These are phyloP conservation scores for Dichotomopilus funicola DNA, from an alignment of 2,329 filamentous ascomycete genomes.

Conservation along the genomic window DNA sequence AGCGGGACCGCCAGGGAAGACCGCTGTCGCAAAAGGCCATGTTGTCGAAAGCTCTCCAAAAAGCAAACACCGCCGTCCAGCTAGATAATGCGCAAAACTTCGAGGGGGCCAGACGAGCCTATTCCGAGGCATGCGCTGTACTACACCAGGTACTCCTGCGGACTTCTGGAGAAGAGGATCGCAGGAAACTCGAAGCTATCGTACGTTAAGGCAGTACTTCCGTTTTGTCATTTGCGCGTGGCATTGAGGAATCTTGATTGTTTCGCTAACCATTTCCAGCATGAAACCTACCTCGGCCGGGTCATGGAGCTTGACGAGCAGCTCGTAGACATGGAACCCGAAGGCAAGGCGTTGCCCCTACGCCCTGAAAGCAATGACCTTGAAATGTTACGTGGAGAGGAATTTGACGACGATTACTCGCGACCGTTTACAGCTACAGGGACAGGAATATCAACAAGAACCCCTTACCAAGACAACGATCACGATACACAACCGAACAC, in stretches of 20 bases:
- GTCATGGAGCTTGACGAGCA: conserved; percentile 81
- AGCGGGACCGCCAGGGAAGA: conserved; percentile 26
- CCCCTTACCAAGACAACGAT: conserved; percentile 5
- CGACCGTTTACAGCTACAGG: conserved; percentile 29
- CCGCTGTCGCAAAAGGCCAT: conserved; percentile 83
- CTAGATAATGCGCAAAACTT: conserved; percentile 96
- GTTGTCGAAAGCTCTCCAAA: conserved; percentile 90
- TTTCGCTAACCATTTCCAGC: conserved; percentile 40
- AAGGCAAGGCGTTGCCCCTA: conserved; percentile 71
- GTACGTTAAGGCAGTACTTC: conserved; percentile 47
- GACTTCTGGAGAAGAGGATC: conserved; percentile 79
- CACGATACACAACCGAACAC: conserved; percentile 23
- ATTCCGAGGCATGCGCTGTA: conserved; percentile 82
- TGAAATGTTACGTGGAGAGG: conserved; percentile 30
- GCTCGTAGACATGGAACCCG: conserved; percentile 46
- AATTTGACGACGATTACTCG: conserved; percentile 45
- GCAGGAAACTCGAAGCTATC: conserved; percentile 86
- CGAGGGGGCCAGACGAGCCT: conserved; percentile 82
- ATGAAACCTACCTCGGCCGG: conserved; percentile 81
- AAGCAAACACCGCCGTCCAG: conserved; percentile 91
- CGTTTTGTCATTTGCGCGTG: background rate
- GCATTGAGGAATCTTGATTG: conserved; percentile 10
- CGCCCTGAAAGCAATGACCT: conserved; percentile 56
- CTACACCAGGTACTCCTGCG: conserved; percentile 81
- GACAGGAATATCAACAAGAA: conserved; percentile 21